Conservation (phyloP, 2,329 filamentous ascomycete genomes). For the Neofusicoccum umdonicola region DNA sequence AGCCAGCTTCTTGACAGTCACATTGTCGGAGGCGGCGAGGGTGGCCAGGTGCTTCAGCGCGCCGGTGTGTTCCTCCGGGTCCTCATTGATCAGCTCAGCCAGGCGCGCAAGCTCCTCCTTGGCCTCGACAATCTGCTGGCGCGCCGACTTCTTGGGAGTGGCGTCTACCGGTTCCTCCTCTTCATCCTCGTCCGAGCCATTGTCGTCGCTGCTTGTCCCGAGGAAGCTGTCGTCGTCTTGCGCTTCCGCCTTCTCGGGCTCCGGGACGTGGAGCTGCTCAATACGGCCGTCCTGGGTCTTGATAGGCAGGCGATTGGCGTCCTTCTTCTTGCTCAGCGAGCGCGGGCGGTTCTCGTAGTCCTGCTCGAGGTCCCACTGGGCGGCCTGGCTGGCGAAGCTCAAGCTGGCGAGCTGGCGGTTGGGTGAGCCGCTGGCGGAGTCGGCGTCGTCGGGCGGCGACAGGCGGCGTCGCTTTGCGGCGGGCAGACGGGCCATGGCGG, state of each 20-base stretch:
- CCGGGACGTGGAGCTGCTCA: conserved; percentile 46
- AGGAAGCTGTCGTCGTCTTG: conserved; percentile 65
- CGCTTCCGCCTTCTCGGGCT: conserved; percentile 46
- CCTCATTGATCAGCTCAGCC: conserved; percentile 78
- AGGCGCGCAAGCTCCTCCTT: conserved; percentile 91
- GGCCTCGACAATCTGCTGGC: conserved; percentile 77
- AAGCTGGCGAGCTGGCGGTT: conserved; percentile 28
- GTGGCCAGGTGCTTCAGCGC: conserved; percentile 75
- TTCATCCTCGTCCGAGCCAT: conserved; percentile 46
- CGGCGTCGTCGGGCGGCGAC: conserved; percentile 31
- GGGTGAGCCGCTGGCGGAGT: neutral
- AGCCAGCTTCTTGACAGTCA: conserved; percentile 79
- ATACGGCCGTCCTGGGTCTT: conserved; percentile 77
- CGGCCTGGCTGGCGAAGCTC: conserved; percentile 69
- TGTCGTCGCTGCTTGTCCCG: conserved; percentile 52
- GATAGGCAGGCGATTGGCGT: conserved; percentile 76
- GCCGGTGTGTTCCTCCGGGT: conserved; percentile 84
- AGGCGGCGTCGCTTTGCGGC: conserved; percentile 38
- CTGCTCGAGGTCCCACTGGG: conserved; percentile 88
- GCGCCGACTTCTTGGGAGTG: conserved; percentile 66
- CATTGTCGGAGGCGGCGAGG: conserved; percentile 67
- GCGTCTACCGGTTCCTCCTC: conserved; percentile 45
- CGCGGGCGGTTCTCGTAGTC: conserved; percentile 80
- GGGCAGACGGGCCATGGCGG: conserved; percentile 33
- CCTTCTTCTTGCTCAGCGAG: conserved; percentile 70